Percentiles rank a stretch among this genome's conserved stretches.
These are phyloP conservation scores for Cytospora piceicola DNA, from an alignment of 2,329 filamentous ascomycete species.

Conservation along the genomic window DNA sequence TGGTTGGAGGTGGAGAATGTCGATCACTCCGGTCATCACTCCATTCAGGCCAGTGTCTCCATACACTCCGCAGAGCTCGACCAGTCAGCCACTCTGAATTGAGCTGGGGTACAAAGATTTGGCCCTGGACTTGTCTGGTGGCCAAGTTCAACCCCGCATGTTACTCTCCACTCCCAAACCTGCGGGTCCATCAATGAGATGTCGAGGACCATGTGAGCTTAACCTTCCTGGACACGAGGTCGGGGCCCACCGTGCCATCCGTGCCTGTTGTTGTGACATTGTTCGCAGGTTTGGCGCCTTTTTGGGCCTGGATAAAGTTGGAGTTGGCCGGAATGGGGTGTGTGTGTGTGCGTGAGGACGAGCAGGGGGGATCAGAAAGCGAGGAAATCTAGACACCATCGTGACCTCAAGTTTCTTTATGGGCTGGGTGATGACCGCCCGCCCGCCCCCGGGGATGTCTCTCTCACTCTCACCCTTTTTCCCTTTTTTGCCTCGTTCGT, in stretches of 20 bases:
- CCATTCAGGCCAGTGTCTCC: no score
- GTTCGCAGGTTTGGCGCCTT: conserved; percentile 12
- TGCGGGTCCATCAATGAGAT: conserved; percentile 27
- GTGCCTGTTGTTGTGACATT: conserved; percentile 9
- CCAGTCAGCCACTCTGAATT: neutral
- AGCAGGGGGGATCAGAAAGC: neutral
- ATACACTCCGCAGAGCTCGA: no score
- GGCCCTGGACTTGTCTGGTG: neutral
- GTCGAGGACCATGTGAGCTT: conserved; percentile 19
- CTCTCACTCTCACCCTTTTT: neutral
- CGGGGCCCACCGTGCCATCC: conserved; percentile 6
- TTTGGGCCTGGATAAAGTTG: neutral
- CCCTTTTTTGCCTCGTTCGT: neutral
- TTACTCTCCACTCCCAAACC: conserved; percentile 15
- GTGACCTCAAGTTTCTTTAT: conserved; percentile 25
- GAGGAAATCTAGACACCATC: conserved; percentile 26
- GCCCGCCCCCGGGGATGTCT: neutral
- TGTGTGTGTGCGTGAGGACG: conserved; percentile 7
- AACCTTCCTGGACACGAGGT: conserved; percentile 15
- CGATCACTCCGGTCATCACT: no score
- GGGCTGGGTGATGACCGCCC: conserved; percentile 19
- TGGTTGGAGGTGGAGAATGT: no score
- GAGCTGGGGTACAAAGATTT: neutral
- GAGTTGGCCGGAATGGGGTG: conserved; percentile 11
- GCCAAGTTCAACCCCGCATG: conserved; percentile 26